Base-by-base conservation (phyloP, 768 basidiomycete genomes). In the Paxillus ammoniavirescens region DNA sequence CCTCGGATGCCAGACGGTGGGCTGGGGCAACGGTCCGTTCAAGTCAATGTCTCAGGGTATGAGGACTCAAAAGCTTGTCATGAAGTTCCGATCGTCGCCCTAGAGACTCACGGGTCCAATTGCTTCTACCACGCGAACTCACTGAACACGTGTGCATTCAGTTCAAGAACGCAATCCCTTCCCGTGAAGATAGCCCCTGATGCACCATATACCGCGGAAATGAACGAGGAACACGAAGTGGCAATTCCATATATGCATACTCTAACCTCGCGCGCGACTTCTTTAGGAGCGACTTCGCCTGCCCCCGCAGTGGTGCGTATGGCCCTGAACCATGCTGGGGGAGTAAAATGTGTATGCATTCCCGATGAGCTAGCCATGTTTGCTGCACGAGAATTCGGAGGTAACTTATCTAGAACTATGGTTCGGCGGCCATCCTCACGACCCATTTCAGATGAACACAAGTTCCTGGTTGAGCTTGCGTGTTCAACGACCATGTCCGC, bases 351-450 rank as follows among this genome's bases (percentile, higher is more conserved):
- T 50, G 78, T 84, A 10, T 85, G 75, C 58, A 74, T 90, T 23
- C 77, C 84, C 5, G 89, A 91, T 60, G 83, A 83, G 63, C 61
- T 89, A 52, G 81, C 79, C 51, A 90, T 91, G 87, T 75, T 79
- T 49, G 72, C 82, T 8, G 77, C 79, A 3, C 64, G 71, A 17
- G 60, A 58, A 9, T 88, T 91, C 60, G 80, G 83, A 58, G 78
- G 89, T 89, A 61, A 58, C 79, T 15, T 10, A 17, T 36, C 26
- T 51, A 9, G 8, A 18, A 30, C 23, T 50, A 55, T 54, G 23
- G 4, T 46, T 5, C 17, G 43, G 41, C 33, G 17, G 38, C 17
- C 33, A 13, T 9, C 26, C 52, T 53, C 10, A 61, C 44, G 9
- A 7, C 15, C 15, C 41, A 7, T 26, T 13, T 13, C 58, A 88